Base-by-base conservation (phyloP, 2,329 filamentous ascomycete species). In the Ophiostoma ips region DNA sequence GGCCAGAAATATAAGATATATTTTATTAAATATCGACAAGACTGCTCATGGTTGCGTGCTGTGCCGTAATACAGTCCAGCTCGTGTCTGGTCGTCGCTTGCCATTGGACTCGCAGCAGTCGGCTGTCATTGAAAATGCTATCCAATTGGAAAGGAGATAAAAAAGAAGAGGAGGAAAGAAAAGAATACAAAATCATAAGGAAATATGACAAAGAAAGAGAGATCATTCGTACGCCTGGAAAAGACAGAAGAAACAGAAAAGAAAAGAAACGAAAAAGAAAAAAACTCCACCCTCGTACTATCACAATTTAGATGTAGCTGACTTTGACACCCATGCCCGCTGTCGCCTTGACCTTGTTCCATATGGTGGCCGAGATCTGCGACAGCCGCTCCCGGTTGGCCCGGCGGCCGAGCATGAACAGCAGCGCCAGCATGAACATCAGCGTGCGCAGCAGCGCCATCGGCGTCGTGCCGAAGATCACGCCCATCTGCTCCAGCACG, bases 251-350 rank as follows among this genome's bases (percentile, higher is more conserved):
- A 5, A 41, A 46, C n/a, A 46, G 13, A 19, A 34, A 33, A 31
- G 2, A 40, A 46, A 49, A 28, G 21, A 18, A 36, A n/a, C 18
- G 11, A 33, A 28, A 30, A 49, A 12, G 4, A 21, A 12, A 40
- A 5, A 31, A 31, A 21, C 19, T 21, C 38, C 5, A 10, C 5
- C 1, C 2, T 6, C 13, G 18, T 11, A 12, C 8, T n/a, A 31
- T 3, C 24, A 18, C 12, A 19, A 12, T 15, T 54, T 54, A 96
- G 53, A 98, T 94, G 68, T 96, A 96, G 63, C 85, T 94, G 60
- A 96, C 89, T 70, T 95, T 96, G 55, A 94, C 85, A 2, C 90
- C 92, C 90, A 96, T 96, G 2, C 89, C 89, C 5, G 90, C 82
- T 0, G 92, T 96, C 43, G 80, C 75, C 62, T 77, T 80, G 37